Conservation (phyloP, 2,329 filamentous ascomycete genomes). For the Aotearoamyces nothofagi region DNA sequence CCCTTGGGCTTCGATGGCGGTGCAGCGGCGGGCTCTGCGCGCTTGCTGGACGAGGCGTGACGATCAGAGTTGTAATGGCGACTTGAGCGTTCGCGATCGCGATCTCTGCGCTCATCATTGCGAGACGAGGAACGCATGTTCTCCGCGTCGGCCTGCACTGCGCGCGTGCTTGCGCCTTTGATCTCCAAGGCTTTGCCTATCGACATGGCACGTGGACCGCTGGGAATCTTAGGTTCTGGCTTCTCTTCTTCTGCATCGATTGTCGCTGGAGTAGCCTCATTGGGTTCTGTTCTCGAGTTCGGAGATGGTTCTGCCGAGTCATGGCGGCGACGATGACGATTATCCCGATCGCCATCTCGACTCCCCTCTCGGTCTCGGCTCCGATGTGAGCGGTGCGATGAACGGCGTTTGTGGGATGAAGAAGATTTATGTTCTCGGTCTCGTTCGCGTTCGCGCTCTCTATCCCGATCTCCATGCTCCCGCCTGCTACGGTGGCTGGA, state of each 20-base stretch:
- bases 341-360: constrained; percentile 18
- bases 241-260: not conserved
- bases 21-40: not conserved
- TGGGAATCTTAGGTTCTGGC: not conserved
- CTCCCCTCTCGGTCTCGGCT: constrained; percentile 10
- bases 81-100: constrained; percentile 5
- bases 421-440: constrained; percentile 26
- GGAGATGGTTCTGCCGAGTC: constrained; percentile 2
- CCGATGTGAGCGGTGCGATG: constrained; percentile 12
- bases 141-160: no score
- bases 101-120: constrained; percentile 4
- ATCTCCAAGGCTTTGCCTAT: not conserved
- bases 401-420: constrained; percentile 5
- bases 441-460: constrained; percentile 23
- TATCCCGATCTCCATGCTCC: constrained; percentile 33
- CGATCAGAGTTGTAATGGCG: constrained; percentile 8
- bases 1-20: not conserved
- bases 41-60: not conserved
- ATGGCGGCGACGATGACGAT: constrained; percentile 12
- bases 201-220: not conserved
- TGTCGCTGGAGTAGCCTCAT: no score
- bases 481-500: constrained; percentile 45
- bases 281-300: no score
- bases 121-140: no score
- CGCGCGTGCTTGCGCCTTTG: not conserved